These are phyloP conservation scores for Fraxinus velutina DNA, from an alignment of 305 asterid species.

Conservation along the genomic window DNA sequence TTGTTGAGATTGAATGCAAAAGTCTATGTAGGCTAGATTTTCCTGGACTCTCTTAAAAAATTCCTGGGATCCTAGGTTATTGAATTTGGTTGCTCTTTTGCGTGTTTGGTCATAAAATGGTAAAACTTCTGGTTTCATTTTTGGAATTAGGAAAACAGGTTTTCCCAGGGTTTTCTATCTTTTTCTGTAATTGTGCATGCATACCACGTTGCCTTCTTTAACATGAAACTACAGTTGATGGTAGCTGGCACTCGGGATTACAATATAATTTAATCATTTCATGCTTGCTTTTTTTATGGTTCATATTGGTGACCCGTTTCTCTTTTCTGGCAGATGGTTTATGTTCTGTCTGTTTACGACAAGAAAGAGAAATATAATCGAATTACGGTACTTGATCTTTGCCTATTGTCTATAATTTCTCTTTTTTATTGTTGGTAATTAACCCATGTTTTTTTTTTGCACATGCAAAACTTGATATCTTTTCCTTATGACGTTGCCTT, in stretches of 20 bases:
- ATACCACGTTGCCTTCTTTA: not conserved
- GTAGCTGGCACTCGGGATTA: not conserved
- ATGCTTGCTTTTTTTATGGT: constrained; percentile 7
- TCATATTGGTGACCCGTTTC: constrained; percentile 19
- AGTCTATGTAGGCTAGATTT: not conserved
- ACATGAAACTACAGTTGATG: not conserved
- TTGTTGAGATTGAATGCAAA: not conserved
- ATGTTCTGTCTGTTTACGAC: constrained; percentile 84
- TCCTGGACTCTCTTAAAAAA: not conserved
- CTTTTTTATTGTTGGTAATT: constrained; percentile 8
- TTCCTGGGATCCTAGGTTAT: not conserved
- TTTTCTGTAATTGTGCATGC: constrained; percentile 2
- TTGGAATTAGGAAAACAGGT: not conserved
- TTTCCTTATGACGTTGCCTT: constrained; percentile 3
- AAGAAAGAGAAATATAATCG: constrained; percentile 76
- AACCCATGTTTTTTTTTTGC: not conserved
- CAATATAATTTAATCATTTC: constrained; percentile 15
- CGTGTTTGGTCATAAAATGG: not conserved
- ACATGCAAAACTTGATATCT: constrained; percentile 18
- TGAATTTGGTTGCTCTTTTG: not conserved
- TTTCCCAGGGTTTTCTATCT: not conserved
- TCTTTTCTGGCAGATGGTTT: constrained; percentile 77
- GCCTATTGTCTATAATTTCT: constrained; percentile 14
- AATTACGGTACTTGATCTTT: constrained; percentile 55
- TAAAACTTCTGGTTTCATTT: not conserved